A percentile compares a stretch with the other conserved stretches of the same genome.
phyloP scores from a whole-genome alignment of 108 stramenopile species.

The Parietichytrium sp. region DNA sequence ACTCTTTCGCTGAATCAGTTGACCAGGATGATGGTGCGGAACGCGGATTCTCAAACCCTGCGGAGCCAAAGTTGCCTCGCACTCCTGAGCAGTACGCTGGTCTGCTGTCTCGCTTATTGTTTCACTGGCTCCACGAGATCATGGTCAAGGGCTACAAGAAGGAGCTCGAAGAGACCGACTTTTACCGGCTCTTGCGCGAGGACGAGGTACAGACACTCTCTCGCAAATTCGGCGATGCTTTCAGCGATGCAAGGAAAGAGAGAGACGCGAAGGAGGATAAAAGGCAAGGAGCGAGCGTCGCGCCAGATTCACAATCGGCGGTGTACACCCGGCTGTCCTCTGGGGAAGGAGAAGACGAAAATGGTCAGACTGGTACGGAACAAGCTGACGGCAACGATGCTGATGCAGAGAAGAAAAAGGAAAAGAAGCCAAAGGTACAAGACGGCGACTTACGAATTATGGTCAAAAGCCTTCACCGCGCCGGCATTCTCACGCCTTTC shows the following conservation, averaged over 20 bases:
- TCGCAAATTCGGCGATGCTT: constrained; percentile 1
- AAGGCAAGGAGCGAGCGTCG: neutral
- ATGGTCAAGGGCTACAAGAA: neutral
- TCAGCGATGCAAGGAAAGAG: neutral
- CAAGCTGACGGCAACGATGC: neutral
- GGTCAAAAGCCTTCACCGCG: constrained; percentile 3
- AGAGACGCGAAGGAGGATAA: neutral
- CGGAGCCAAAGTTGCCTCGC: neutral
- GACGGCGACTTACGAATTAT: neutral
- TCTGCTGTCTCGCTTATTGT: constrained; percentile 21
- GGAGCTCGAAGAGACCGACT: constrained; percentile 19
- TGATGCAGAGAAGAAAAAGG: neutral
- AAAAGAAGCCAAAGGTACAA: neutral
- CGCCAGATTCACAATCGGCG: neutral
- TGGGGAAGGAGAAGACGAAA: neutral
- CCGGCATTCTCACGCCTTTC: neutral
- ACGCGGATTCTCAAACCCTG: neutral
- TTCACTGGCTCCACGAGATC: constrained; percentile 41
- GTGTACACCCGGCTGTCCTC: neutral
- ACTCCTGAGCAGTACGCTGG: constrained; percentile 41
- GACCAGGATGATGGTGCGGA: neutral
- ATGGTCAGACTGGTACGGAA: neutral
- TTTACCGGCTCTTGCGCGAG: neutral
- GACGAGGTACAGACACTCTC: neutral
- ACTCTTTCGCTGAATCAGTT: neutral